Evolutionary conservation across 208 protist species (phyloP).

Genomic region (Angomonas ambiguus): DNA sequence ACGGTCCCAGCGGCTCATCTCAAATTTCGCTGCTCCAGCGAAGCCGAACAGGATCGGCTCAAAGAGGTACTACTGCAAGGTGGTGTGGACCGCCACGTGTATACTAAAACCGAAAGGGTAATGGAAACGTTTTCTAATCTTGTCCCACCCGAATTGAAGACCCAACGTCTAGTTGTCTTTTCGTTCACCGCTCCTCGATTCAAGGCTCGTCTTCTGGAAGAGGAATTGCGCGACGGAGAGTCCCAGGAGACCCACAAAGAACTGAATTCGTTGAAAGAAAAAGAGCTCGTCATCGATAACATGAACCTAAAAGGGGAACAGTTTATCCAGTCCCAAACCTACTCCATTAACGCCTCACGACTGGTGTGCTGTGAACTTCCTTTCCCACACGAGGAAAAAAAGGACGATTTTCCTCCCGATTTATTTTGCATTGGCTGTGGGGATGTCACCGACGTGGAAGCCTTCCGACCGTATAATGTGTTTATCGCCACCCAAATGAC

Average conservation of each 20-base stretch:
- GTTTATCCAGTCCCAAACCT: constrained; percentile 7
- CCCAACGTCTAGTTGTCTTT: constrained; percentile 6
- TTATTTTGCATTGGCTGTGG: not conserved
- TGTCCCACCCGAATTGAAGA: constrained; percentile 9
- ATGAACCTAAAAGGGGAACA: not conserved
- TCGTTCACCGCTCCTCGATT: not conserved
- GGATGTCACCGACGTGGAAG: not conserved
- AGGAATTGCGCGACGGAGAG: not conserved
- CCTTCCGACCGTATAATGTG: not conserved
- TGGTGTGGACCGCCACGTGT: not conserved
- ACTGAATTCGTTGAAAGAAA: not conserved
- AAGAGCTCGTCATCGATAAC: not conserved
- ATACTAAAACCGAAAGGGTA: constrained; percentile 3
- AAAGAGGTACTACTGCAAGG: not conserved
- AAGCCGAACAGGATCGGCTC: not conserved
- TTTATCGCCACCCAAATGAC: not conserved
- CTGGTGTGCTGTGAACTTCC: not conserved
- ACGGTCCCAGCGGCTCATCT: constrained; percentile 24
- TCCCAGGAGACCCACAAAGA: not conserved
- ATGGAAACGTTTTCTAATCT: not conserved
- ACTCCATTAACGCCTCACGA: not conserved
- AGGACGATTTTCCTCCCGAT: not conserved
- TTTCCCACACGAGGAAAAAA: not conserved
- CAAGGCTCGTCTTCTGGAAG: not conserved
- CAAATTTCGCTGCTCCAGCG: not conserved